Percentiles rank a stretch among this genome's conserved stretches.
phyloP scores from a whole-genome alignment of 1,284 basidiomycete species.

The Apiotrichum brassicae region DNA sequence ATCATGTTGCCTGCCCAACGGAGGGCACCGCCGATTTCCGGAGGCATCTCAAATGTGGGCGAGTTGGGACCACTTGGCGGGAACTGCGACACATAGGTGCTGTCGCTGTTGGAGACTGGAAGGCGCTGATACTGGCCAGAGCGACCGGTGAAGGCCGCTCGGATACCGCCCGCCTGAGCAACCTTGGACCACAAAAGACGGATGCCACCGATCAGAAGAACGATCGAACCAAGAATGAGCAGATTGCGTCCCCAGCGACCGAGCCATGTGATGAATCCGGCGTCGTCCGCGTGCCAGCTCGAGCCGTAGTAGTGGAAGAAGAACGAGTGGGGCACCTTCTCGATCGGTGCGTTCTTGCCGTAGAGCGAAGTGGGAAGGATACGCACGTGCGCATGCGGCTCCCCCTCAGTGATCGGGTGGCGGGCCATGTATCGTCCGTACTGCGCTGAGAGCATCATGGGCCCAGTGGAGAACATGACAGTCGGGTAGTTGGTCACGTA shows the following conservation, averaged over 20 bases:
- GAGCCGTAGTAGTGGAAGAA: conserved; percentile 95
- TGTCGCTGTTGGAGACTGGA: conserved; percentile 3
- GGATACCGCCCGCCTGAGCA: conserved; percentile 8
- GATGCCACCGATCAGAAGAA: conserved; percentile 63
- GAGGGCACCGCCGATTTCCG: conserved; percentile 29
- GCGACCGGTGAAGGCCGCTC: conserved; percentile 9
- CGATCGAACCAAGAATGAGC: conserved; percentile 69
- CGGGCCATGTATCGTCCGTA: conserved; percentile 73
- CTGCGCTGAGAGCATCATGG: conserved; percentile 85
- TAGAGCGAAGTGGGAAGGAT: conserved; percentile 90
- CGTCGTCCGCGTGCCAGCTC: conserved; percentile 93
- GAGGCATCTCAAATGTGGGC: conserved; percentile 15
- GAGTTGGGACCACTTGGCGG: conserved; percentile 5
- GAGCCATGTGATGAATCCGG: conserved; percentile 84
- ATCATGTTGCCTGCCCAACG: conserved; percentile 38
- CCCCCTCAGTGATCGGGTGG: conserved; percentile 55
- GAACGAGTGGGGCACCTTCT: conserved; percentile 83
- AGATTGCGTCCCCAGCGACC: conserved; percentile 75
- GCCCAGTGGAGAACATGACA: conserved; percentile 98
- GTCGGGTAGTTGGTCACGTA: conserved; percentile 96
- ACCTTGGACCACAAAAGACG: conserved; percentile 52
- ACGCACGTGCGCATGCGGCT: conserved; percentile 64
- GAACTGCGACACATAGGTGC: conserved; percentile 5
- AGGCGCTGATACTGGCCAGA: conserved; percentile 16
- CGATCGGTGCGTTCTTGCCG: conserved; percentile 85